These are phyloP conservation scores for Gossypium schwendimanii DNA, from an alignment of 441 rosid species.

Conservation along the genomic window DNA sequence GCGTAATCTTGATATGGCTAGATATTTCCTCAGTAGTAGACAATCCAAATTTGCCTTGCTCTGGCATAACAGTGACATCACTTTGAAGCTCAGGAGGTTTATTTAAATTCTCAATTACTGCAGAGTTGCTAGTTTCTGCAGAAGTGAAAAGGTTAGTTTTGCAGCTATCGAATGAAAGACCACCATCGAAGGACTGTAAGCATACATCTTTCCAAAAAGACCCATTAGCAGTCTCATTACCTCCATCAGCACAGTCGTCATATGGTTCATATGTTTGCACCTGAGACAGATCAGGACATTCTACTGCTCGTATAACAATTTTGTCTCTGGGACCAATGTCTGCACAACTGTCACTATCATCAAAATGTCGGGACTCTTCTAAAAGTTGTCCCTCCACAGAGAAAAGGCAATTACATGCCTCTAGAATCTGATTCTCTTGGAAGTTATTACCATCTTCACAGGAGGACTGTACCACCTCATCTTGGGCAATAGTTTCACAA, in stretches of 20 bases:
- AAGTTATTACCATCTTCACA: conserved; percentile 20
- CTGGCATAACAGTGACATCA: conserved; percentile 17
- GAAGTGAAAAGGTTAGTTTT: conserved; percentile 9
- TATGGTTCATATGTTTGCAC: conserved; percentile 22
- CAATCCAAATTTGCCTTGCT: conserved; percentile 16
- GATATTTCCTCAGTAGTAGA: conserved; percentile 14
- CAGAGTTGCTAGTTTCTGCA: conserved; percentile 8
- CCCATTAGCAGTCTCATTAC: conserved; percentile 8
- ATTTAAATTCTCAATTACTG: conserved; percentile 20
- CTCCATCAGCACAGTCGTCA: conserved; percentile 23
- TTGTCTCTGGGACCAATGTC: conserved; percentile 11
- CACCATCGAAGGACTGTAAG: conserved; percentile 15
- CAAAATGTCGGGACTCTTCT: conserved; percentile 18
- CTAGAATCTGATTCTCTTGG: conserved; percentile 22
- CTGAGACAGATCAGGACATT: conserved; percentile 15
- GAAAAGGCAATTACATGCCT: conserved; percentile 15
- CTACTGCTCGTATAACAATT: conserved; percentile 13
- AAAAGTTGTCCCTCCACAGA: conserved; percentile 15
- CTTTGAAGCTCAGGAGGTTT: conserved; percentile 28
- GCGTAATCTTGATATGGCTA: conserved; percentile 12
- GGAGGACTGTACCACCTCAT: conserved; percentile 19
- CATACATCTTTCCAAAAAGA: conserved; percentile 14
- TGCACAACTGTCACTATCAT: conserved; percentile 14
- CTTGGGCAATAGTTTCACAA: conserved; percentile 19
- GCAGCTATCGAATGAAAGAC: conserved; percentile 10